Base-by-base conservation (phyloP, 495 filamentous ascomycete genomes). In the Podospora pseudoanserina region DNA sequence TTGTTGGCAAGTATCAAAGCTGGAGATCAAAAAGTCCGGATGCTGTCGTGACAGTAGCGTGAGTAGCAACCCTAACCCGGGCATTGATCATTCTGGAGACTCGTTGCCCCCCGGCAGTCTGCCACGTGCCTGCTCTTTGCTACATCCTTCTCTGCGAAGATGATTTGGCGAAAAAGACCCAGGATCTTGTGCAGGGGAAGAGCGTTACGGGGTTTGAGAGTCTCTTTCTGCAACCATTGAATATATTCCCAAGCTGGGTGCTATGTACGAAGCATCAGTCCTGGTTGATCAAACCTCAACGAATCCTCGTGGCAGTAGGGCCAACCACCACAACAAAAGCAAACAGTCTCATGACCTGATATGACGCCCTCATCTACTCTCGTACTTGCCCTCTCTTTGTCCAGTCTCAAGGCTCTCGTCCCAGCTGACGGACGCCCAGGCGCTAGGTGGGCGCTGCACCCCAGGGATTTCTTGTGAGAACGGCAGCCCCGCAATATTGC, bases 301-400 rank as follows among this genome's bases (percentile, higher is more conserved):
- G 39, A 49, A 49, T 49, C 39, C 7, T 49, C 32, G 2, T 1
- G 32, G 32, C 0, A 5, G 1, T 2, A 5, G 5, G 11, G 11
- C 32, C 32, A 39, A 39, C 32, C 32, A 39, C 5, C 20, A 49
- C 39, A 26, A 59, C 19, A 20, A 59, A 59, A 59, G 56, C 5
- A 27, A 59, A 27, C 5, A 20, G 30, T 61, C 59, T 23, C 59
- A 30, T 61, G 59, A 61, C 59, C 59, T 28, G 23, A 61, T 23
- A 23, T 61, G 59, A 61, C 59, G 59, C 59, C 59, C 59, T 61
- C 59, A 61, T 61, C 59, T 30, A 23, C 20, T 28, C 16, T n/a
- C 13, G 20, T 23, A 23, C 20, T 15, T 28, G 26, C 59, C 18
- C 20, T 32, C 64, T 58, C 23, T 58, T 19, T 20, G 56, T 20